These are phyloP conservation scores for Rubia yunnanensis DNA, from an alignment of 257 asterid genomes.

Conservation along the genomic window DNA sequence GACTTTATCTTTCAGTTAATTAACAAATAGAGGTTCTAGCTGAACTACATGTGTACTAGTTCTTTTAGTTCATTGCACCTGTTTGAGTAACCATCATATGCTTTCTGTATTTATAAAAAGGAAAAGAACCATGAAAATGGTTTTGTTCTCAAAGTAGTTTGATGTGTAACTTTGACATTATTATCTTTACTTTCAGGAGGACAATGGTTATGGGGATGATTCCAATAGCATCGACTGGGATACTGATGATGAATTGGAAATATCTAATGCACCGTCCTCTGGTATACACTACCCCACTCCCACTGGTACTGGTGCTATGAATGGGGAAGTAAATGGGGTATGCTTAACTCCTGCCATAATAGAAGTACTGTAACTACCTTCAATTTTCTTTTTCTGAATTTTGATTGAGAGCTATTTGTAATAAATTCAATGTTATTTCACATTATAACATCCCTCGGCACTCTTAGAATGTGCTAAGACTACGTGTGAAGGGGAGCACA, in stretches of 20 bases:
- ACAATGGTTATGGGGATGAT: slow-evolving; percentile 16
- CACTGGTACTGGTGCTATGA: neutral
- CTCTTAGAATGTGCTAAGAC: neutral
- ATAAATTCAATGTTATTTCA: neutral
- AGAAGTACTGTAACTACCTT: neutral
- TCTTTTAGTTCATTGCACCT: neutral
- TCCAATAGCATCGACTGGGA: slow-evolving; percentile 29
- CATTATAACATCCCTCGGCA: neutral
- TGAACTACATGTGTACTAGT: neutral
- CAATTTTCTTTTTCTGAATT: neutral
- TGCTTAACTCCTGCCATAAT: neutral
- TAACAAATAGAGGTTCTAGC: too few species aligned
- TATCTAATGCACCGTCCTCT: slow-evolving; percentile 14
- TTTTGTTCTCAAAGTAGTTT: neutral
- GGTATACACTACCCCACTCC: slow-evolving; percentile 2
- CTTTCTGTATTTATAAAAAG: too few species aligned
- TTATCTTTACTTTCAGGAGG: slow-evolving; percentile 18
- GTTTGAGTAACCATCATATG: neutral
- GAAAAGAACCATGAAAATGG: neutral
- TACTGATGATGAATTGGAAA: slow-evolving; percentile 36
- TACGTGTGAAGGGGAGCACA: neutral
- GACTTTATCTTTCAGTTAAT: too few species aligned
- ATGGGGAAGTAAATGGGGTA: slow-evolving; percentile 9
- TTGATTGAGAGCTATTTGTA: too few species aligned
- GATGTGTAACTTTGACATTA: neutral